Conservation (phyloP, 2,329 filamentous ascomycete genomes). For the Dactylellina drechsleri region DNA sequence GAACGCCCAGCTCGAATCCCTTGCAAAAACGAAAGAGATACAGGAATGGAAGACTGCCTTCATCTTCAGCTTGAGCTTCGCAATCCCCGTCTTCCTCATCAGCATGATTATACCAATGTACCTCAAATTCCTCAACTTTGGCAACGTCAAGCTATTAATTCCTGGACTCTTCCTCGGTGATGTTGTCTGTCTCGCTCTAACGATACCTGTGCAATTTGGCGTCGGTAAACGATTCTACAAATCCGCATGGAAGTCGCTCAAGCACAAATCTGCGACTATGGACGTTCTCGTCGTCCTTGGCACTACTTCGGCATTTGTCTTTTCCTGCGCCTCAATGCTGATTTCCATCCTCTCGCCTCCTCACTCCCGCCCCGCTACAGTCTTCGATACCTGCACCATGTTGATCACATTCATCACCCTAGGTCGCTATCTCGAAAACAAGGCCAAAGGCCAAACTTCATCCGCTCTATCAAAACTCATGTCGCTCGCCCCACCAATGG, state of each 20-base stretch:
- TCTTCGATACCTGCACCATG: slow-evolving; percentile 99
- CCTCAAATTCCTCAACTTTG: slow-evolving; percentile 79
- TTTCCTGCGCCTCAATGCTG: slow-evolving; percentile 86
- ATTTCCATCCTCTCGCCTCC: slow-evolving; percentile 80
- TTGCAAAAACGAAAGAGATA: slow-evolving; percentile 96
- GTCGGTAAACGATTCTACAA: slow-evolving; percentile 93
- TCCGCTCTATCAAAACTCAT: slow-evolving; percentile 92
- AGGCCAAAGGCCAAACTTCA: slow-evolving; percentile 94
- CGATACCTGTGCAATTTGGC: slow-evolving; percentile 94
- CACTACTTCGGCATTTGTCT: slow-evolving; percentile 95
- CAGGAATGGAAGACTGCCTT: slow-evolving; percentile 90
- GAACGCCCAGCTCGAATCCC: slow-evolving; percentile 92
- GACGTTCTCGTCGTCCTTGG: slow-evolving; percentile 94
- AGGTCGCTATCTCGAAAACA: slow-evolving; percentile 90
- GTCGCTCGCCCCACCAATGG: slow-evolving; percentile 95
- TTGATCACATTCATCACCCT: slow-evolving; percentile 94
- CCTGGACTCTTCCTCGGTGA: slow-evolving; percentile 89
- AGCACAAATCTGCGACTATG: slow-evolving; percentile 94
- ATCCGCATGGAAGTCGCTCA: slow-evolving; percentile 91
- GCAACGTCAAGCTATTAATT: slow-evolving; percentile 71
- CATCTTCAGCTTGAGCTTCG: slow-evolving; percentile 79
- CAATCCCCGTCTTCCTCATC: slow-evolving; percentile 87
- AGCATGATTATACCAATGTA: slow-evolving; percentile 96
- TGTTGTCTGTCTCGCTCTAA: slow-evolving; percentile 81
- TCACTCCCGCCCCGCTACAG: slow-evolving; percentile 82